These are phyloP conservation scores for Corymbia maculata DNA, from an alignment of 345 rosid species.

Conservation along the genomic window DNA sequence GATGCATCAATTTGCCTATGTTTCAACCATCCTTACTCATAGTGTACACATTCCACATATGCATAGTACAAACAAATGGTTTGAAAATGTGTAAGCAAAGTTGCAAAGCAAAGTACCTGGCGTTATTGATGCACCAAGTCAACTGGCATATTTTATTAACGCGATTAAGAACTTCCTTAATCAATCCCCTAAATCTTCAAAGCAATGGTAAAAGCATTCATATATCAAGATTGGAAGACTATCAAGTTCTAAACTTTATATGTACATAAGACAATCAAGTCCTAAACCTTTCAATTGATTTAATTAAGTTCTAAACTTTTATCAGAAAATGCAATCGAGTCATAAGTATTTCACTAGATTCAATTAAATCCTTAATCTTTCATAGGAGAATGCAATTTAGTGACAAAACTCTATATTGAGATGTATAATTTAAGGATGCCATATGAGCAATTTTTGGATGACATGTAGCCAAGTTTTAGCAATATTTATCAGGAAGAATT, in stretches of 20 bases:
- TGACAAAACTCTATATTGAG: neutral
- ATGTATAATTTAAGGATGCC: neutral
- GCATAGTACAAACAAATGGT: neutral
- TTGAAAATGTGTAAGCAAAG: fast-evolving
- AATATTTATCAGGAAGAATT: neutral
- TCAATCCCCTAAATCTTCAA: neutral
- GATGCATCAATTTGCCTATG: neutral
- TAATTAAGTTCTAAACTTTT: too few species aligned
- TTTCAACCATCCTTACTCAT: neutral
- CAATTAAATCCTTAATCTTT: neutral
- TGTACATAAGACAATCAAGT: fast-evolving
- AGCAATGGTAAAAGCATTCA: neutral
- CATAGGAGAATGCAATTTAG: fast-evolving
- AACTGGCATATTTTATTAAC: too few species aligned
- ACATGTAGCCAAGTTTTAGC: neutral
- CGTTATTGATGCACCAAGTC: too few species aligned
- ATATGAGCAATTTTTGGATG: neutral
- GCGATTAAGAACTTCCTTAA: neutral
- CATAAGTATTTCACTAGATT: neutral
- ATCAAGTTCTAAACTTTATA: neutral
- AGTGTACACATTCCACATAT: fast-evolving
- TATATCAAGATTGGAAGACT: neutral
- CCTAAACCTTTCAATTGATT: neutral
- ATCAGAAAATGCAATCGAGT: neutral
- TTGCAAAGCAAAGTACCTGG: too few species aligned